Evolutionary conservation across 2,329 filamentous ascomycete species (phyloP).

Genomic region (Pseudogymnoascus sp.): DNA sequence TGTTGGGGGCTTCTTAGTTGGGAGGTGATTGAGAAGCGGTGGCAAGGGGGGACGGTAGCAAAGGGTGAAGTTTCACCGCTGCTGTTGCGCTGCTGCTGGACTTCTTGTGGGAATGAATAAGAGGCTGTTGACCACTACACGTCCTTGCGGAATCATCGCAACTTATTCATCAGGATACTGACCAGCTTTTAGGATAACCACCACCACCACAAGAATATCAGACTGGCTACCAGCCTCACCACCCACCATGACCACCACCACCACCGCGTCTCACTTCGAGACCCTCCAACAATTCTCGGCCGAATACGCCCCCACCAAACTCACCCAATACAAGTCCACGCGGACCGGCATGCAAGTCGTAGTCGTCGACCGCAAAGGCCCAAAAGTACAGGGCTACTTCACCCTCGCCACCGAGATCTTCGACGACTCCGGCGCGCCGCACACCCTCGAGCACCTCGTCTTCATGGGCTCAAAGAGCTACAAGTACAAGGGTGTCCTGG

Average conservation of each 20-base stretch:
- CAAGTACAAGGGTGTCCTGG: constrained; percentile 87
- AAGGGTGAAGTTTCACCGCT: background rate
- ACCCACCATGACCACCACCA: background rate
- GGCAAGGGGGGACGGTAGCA: background rate
- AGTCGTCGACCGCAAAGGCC: constrained; percentile 83
- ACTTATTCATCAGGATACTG: background rate
- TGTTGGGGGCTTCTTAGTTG: background rate
- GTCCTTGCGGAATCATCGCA: background rate
- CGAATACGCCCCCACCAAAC: constrained; percentile 78
- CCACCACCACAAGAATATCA: background rate
- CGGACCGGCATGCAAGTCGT: constrained; percentile 91
- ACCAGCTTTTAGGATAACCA: background rate
- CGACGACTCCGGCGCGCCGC: constrained; percentile 89
- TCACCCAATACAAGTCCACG: constrained; percentile 94
- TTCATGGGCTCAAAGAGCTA: constrained; percentile 93
- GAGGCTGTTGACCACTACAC: background rate
- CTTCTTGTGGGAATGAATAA: background rate
- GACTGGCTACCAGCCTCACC: background rate
- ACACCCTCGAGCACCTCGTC: constrained; percentile 73
- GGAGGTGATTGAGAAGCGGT: background rate
- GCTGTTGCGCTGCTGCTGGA: no score
- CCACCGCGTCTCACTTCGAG: constrained; percentile 57
- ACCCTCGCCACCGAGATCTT: constrained; percentile 94
- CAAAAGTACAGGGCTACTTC: constrained; percentile 94
- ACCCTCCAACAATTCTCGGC: constrained; percentile 78